These are phyloP conservation scores for Pogostemon cablin DNA, from an alignment of 257 asterid genomes.

Conservation along the genomic window DNA sequence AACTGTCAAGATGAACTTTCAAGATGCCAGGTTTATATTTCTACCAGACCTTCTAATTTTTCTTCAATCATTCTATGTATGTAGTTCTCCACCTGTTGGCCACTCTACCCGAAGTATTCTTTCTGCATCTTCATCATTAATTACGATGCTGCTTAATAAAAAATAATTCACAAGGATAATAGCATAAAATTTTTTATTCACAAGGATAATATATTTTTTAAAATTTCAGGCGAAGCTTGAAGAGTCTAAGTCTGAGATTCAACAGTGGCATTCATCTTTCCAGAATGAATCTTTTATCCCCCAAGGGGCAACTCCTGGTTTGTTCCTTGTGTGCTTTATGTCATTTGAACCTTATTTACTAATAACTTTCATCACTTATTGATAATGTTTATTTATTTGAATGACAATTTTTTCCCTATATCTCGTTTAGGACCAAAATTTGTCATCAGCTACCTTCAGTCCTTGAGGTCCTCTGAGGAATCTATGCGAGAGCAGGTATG, in stretches of 20 bases:
- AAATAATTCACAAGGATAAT: not conserved
- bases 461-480: constrained; percentile 87
- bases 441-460: constrained; percentile 70
- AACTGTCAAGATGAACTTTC: constrained; percentile 79
- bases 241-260: constrained; percentile 82
- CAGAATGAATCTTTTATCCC: constrained; percentile 74
- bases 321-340: constrained; percentile 35
- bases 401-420: constrained; percentile 23
- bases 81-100: not conserved
- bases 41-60: not conserved
- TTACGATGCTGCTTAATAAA: not conserved
- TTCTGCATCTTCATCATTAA: constrained; percentile 11
- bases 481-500: constrained; percentile 91
- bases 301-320: constrained; percentile 78
- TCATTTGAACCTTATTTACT: not conserved
- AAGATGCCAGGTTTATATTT: constrained; percentile 67
- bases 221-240: constrained; percentile 69
- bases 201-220: constrained; percentile 8
- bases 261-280: constrained; percentile 91
- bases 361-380: constrained; percentile 4
- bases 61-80: not conserved
- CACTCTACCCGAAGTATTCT: not conserved
- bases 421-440: constrained; percentile 61
- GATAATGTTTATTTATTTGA: constrained; percentile 9
- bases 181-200: not conserved